These are phyloP conservation scores for Cercospora berteroae DNA, from an alignment of 2,329 filamentous ascomycete genomes.

Conservation along the genomic window DNA sequence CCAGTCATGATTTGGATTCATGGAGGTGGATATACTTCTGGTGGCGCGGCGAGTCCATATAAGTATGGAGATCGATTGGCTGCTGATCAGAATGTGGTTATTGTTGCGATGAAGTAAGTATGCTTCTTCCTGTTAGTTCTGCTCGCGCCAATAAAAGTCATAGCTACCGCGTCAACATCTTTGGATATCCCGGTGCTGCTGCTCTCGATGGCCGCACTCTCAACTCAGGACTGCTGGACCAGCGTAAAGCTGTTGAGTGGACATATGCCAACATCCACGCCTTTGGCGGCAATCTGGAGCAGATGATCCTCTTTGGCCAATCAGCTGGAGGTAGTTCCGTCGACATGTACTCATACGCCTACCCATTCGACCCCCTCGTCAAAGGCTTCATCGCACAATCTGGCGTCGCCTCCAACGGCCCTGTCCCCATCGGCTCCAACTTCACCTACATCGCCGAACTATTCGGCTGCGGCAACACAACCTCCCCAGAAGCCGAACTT, in stretches of 20 bases:
- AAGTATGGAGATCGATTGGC: slow-evolving; percentile 23
- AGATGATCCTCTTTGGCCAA: slow-evolving; percentile 31
- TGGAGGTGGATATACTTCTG: slow-evolving; percentile 15
- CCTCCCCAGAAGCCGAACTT: slow-evolving; percentile 9
- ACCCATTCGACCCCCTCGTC: slow-evolving; percentile 38
- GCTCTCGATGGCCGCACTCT: slow-evolving; percentile 28
- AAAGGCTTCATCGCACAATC: slow-evolving; percentile 40
- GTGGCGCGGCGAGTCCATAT: slow-evolving; percentile 20
- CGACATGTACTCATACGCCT: slow-evolving; percentile 38
- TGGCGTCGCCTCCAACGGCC: slow-evolving; percentile 28
- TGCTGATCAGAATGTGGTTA: slow-evolving; percentile 19
- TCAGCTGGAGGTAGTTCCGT: slow-evolving; percentile 27
- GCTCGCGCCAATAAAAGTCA: not conserved
- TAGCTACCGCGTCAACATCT: slow-evolving; percentile 27
- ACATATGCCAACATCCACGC: slow-evolving; percentile 38
- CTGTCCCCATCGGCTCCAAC: slow-evolving; percentile 11
- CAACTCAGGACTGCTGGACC: slow-evolving; percentile 37
- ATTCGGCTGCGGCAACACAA: slow-evolving; percentile 13
- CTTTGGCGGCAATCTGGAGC: slow-evolving; percentile 34
- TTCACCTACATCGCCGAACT: slow-evolving; percentile 18
- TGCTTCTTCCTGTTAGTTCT: not conserved
- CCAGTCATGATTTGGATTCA: slow-evolving; percentile 41
- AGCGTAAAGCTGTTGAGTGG: slow-evolving; percentile 41
- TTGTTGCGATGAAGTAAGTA: slow-evolving; percentile 19
- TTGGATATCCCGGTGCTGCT: slow-evolving; percentile 31